These are phyloP conservation scores for Ligustrum vulgare DNA, from an alignment of 257 asterid species.

Conservation along the genomic window DNA sequence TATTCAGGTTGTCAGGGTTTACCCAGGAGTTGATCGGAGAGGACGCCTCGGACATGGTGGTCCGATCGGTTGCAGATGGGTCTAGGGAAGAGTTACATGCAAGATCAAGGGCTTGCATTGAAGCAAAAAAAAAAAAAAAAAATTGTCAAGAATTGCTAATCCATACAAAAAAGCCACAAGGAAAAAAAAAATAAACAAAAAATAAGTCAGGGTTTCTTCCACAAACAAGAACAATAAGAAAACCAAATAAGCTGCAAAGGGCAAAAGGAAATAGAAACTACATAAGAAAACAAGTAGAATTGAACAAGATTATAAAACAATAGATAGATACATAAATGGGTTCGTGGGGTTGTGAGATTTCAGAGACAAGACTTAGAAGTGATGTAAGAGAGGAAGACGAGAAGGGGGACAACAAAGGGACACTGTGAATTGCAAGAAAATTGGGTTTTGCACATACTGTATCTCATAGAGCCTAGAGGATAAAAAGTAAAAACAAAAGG, in stretches of 20 bases:
- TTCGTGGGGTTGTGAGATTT: slow-evolving; percentile 23
- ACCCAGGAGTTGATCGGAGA: slow-evolving; percentile 63
- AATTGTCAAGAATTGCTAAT: slow-evolving; percentile 7
- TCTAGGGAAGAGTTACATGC: slow-evolving; percentile 37
- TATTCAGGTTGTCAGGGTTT: slow-evolving; percentile 22
- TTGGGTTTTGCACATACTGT: slow-evolving; percentile 18
- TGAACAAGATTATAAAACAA: slow-evolving; percentile 10
- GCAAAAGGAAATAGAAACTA: slow-evolving; percentile 14
- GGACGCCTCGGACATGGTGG: slow-evolving; percentile 46
- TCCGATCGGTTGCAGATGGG: slow-evolving; percentile 42
- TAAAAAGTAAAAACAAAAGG: neutral
- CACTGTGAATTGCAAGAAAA: slow-evolving; percentile 25
- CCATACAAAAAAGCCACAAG: slow-evolving; percentile 3
- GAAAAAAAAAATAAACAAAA: neutral
- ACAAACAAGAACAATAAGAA: slow-evolving; percentile 14
- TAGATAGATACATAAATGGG: slow-evolving; percentile 26
- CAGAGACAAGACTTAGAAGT: slow-evolving; percentile 15
- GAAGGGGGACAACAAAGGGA: slow-evolving; percentile 7
- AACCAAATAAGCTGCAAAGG: slow-evolving; percentile 17
- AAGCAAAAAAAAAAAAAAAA: slow-evolving; percentile 5
- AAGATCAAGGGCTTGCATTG: slow-evolving; percentile 57
- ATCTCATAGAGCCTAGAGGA: too few species aligned
- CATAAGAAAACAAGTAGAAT: slow-evolving; percentile 13
- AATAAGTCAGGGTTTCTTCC: slow-evolving; percentile 28
- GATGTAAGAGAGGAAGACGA: slow-evolving; percentile 16